Conservation (phyloP, 768 basidiomycete genomes). For the Boletus rubescentipes region DNA sequence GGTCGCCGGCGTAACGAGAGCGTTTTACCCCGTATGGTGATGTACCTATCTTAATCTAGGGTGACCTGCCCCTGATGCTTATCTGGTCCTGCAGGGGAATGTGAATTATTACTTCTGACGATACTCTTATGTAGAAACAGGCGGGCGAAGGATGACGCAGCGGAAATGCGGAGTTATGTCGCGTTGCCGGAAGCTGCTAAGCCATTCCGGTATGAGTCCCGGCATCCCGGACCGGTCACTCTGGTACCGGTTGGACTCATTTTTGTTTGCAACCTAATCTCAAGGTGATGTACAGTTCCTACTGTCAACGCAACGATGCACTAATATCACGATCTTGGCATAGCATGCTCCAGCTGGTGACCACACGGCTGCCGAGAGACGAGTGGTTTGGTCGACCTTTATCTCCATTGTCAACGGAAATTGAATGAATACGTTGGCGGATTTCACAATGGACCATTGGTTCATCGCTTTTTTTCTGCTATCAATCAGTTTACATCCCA, state of each 20-base stretch:
- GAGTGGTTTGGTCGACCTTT: not conserved
- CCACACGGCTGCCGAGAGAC: not conserved
- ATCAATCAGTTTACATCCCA: not conserved
- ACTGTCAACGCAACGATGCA: too few relatives aligned
- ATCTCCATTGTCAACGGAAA: not conserved
- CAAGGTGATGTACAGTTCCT: too few relatives aligned
- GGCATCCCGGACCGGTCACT: too few relatives aligned
- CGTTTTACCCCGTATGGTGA: too few relatives aligned
- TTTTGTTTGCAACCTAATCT: too few relatives aligned
- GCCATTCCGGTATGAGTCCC: too few relatives aligned
- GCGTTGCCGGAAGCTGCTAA: too few relatives aligned
- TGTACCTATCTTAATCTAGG: too few relatives aligned
- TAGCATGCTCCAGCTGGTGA: not conserved
- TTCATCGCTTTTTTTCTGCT: not conserved
- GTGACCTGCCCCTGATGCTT: not conserved
- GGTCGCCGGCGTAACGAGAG: too few relatives aligned
- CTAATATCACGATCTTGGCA: not conserved
- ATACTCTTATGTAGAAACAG: not conserved
- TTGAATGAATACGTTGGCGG: not conserved
- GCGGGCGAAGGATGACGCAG: not conserved
- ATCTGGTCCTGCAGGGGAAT: not conserved
- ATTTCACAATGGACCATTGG: not conserved
- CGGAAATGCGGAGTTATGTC: too few relatives aligned
- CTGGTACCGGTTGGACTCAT: too few relatives aligned
- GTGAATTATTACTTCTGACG: too few relatives aligned